A percentile compares a stretch with the other conserved stretches of the same genome.
Conservation (phyloP, 805 yeast genomes). For the Saccharomycopsis guyanensis region DNA sequence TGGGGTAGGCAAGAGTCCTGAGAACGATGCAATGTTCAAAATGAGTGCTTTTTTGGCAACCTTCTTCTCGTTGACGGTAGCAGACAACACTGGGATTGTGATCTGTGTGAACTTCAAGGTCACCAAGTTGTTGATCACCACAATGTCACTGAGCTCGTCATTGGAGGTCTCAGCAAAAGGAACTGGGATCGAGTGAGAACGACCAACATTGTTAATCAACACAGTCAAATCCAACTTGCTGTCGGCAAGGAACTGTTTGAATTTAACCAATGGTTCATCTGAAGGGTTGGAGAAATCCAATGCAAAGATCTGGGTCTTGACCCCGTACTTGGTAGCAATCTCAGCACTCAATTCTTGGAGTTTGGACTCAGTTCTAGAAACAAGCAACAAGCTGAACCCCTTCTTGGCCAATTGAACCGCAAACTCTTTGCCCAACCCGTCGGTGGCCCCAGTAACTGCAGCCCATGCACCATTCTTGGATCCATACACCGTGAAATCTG, state of each 20-base stretch:
- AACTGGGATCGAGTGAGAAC: constrained; percentile 90
- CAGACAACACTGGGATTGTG: constrained; percentile 63
- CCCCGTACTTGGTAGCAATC: constrained; percentile 50
- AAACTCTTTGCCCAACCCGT: constrained; percentile 94
- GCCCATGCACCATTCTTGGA: constrained; percentile 76
- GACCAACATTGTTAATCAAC: constrained; percentile 89
- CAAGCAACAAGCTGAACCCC: constrained; percentile 77
- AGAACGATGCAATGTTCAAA: constrained; percentile 94
- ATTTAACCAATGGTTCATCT: constrained; percentile 6
- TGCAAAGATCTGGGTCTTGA: constrained; percentile 59
- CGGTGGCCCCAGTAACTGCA: constrained; percentile 95
- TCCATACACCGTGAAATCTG: constrained; percentile 61
- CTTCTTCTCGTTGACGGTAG: constrained; percentile 37
- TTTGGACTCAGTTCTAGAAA: constrained; percentile 78
- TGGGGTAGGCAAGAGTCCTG: constrained; percentile 91
- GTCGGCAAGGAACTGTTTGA: constrained; percentile 22
- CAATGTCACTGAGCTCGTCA: constrained; percentile 68
- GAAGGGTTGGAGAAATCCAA: constrained; percentile 55
- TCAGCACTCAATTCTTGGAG: constrained; percentile 59
- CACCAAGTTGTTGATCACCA: constrained; percentile 78
- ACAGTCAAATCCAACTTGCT: constrained; percentile 57
- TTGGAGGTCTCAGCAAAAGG: constrained; percentile 78
- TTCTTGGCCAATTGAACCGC: constrained; percentile 76
- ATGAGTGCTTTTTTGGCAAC: constrained; percentile 56
- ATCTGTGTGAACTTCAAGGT: constrained; percentile 78